These are phyloP conservation scores for carrot (Daucus carota) DNA, from an alignment of 129 eudicot genomes.

Conservation along the genomic window DH1_v3.0 NC_030381.2:6309501-6310000, in stretches of 20 bases:
- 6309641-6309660: constrained; percentile 37
- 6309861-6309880: constrained; percentile 39
- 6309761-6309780: constrained; percentile 37
- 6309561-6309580: constrained; percentile 18
- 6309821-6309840: constrained; percentile 83
- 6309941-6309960: constrained; percentile 70
- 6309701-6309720: constrained; percentile 47
- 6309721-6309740: constrained; percentile 96
- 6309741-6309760: constrained; percentile 62
- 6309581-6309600: constrained; percentile 31
- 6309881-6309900: constrained; percentile 36
- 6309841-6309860: constrained; percentile 44
- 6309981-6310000: constrained; percentile 46
- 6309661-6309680: constrained; percentile 49
- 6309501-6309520: constrained; percentile 59
- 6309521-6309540: constrained; percentile 71
- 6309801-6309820: constrained; percentile 66
- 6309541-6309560: constrained; percentile 51
- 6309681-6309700: constrained; percentile 45
- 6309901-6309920: constrained; percentile 31
- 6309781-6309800: constrained; percentile 71
- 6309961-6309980: constrained; percentile 41
- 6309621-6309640: constrained; percentile 95
- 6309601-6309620: constrained; percentile 85
- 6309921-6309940: constrained; percentile 52